Evolutionary conservation across 768 basidiomycete species (phyloP).

Genomic region (Kockovaella imperatae): DNA sequence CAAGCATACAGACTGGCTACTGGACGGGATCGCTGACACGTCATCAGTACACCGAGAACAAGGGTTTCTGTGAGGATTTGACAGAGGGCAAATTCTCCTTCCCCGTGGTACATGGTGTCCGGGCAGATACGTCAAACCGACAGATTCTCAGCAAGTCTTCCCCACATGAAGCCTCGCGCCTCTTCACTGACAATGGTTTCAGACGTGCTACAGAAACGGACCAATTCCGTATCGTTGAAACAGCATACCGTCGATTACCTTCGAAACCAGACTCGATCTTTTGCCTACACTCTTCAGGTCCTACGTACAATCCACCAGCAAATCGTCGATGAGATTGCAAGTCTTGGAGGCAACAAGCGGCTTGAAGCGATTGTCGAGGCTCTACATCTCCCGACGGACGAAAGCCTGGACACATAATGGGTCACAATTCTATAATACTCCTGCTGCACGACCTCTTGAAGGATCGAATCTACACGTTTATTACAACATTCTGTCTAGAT

Average conservation of each 20-base stretch:
- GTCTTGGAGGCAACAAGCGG: slow-evolving; percentile 67
- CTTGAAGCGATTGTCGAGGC: slow-evolving; percentile 47
- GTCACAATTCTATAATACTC: not conserved
- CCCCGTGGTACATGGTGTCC: slow-evolving; percentile 82
- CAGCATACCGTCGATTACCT: slow-evolving; percentile 72
- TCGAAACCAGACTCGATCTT: slow-evolving; percentile 65
- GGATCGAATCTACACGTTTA: too few species aligned
- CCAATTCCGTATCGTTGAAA: slow-evolving; percentile 72
- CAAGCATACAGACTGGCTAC: not conserved
- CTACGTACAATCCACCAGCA: slow-evolving; percentile 61
- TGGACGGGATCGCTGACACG: slow-evolving; percentile 4
- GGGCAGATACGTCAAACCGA: slow-evolving; percentile 64
- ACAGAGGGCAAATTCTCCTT: slow-evolving; percentile 98
- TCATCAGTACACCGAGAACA: slow-evolving; percentile 63
- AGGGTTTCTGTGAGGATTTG: slow-evolving; percentile 78
- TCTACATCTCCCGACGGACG: slow-evolving; percentile 47
- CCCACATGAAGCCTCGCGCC: not conserved
- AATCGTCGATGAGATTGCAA: slow-evolving; percentile 58
- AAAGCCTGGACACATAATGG: not conserved
- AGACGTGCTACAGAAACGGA: slow-evolving; percentile 87
- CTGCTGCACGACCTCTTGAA: too few species aligned
- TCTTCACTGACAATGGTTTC: not conserved
- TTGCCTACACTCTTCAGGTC: slow-evolving; percentile 74
- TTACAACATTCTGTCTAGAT: too few species aligned
- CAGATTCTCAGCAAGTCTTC: slow-evolving; percentile 68